Conservation (phyloP, 1,284 basidiomycete species). For the Tilletia caries region DNA sequence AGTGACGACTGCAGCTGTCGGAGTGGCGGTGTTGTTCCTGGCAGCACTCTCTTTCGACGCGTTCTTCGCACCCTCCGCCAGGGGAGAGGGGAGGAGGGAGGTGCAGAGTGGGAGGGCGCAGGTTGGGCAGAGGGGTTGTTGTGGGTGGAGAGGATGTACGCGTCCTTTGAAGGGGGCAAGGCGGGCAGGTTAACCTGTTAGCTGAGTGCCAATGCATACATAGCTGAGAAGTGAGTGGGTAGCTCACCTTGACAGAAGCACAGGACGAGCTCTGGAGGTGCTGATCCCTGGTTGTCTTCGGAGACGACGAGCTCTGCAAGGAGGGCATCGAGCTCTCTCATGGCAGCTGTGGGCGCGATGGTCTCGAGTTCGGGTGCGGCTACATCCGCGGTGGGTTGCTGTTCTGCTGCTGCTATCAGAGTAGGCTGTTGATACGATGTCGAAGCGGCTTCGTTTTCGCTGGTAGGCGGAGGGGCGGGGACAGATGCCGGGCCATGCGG, state of each 20-base stretch:
- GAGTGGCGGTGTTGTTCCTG: not conserved
- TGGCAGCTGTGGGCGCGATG: not conserved
- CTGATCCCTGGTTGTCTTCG: not conserved
- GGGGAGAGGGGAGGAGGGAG: conserved; percentile 29
- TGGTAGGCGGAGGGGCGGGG: no score
- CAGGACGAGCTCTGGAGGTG: not conserved
- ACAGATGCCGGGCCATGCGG: no score
- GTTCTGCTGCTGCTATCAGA: not conserved
- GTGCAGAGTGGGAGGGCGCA: conserved; percentile 26
- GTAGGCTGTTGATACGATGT: no score
- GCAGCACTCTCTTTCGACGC: not conserved
- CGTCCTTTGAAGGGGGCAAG: no score
- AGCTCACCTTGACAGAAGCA: conserved; percentile 9
- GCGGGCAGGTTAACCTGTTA: no score
- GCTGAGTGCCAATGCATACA: conserved; percentile 22
- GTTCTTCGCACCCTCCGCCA: conserved; percentile 12
- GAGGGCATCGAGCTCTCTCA: not conserved
- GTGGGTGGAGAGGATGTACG: not conserved
- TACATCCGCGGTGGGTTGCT: not conserved
- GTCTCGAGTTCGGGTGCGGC: not conserved
- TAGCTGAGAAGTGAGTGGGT: conserved; percentile 11
- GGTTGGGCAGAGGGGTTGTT: conserved; percentile 2
- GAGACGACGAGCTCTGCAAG: not conserved
- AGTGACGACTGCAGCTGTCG: no score
- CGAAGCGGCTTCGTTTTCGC: no score